A percentile compares a stretch with the other conserved stretches of the same genome.
These are phyloP conservation scores for Rutstroemia sp. DNA, from an alignment of 2,329 filamentous ascomycete species.

Conservation along the genomic window DNA sequence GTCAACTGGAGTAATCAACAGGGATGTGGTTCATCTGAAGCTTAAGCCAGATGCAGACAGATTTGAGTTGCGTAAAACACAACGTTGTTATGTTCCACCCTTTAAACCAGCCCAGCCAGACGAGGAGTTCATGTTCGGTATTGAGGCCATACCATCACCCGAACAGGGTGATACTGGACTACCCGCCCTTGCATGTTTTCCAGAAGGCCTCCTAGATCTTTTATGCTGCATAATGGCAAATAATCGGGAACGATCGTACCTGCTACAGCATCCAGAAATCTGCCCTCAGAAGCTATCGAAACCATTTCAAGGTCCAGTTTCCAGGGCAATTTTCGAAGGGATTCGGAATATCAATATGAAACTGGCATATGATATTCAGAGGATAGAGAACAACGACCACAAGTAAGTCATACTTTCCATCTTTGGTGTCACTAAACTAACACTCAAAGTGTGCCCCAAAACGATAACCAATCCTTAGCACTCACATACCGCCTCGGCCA, in stretches of 20 bases:
- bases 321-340: conserved; percentile 14
- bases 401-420: conserved; percentile 2
- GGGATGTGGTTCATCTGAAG: conserved; percentile 30
- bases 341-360: conserved; percentile 16
- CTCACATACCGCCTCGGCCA: conserved; percentile 20
- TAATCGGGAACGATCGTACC: conserved; percentile 14
- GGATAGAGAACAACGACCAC: conserved; percentile 9
- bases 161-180: not conserved
- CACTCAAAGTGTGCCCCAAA: conserved; percentile 15
- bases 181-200: conserved; percentile 14
- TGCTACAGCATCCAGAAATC: conserved; percentile 1
- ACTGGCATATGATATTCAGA: conserved; percentile 14
- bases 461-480: conserved; percentile 21
- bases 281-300: conserved; percentile 14
- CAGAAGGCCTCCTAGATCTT: conserved; percentile 23
- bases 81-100: conserved; percentile 14
- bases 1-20: conserved; percentile 29
- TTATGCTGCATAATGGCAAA: conserved; percentile 25
- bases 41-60: conserved; percentile 16
- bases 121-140: conserved; percentile 23
- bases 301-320: conserved; percentile 14
- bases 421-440: not conserved
- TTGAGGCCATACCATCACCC: not conserved
- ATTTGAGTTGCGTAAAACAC: conserved; percentile 17
- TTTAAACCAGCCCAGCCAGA: not conserved